Percentiles rank a stretch among this genome's conserved stretches.
These are phyloP conservation scores for Ottelia alismoides DNA, from an alignment of 106 monocot genomes.

Conservation along the genomic window DNA sequence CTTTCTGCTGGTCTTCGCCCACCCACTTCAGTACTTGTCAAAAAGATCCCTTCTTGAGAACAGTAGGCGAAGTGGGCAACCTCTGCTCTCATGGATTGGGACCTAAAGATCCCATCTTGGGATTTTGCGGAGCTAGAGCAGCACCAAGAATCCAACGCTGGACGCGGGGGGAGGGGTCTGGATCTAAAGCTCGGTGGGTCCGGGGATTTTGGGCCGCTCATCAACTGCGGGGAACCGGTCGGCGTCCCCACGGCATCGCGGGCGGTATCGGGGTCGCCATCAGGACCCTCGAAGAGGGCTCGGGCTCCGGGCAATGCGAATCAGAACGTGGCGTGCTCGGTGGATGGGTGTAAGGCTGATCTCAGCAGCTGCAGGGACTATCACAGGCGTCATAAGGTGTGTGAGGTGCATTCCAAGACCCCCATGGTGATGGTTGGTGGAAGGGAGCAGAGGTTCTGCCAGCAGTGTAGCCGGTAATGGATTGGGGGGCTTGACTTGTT, in stretches of 20 bases:
- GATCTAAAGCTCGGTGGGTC: slow-evolving; percentile 41
- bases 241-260: background rate
- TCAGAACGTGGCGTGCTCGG: slow-evolving; percentile 24
- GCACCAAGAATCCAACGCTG: slow-evolving; percentile 1
- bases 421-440: slow-evolving; percentile 47
- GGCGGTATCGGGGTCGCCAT: too few species aligned
- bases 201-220: slow-evolving; percentile 20
- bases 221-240: slow-evolving; percentile 2
- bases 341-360: slow-evolving; percentile 53
- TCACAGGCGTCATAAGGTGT: slow-evolving; percentile 66
- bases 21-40: too few species aligned
- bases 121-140: slow-evolving; percentile 25
- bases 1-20: too few species aligned
- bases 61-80: too few species aligned
- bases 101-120: slow-evolving; percentile 46
- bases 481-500: too few species aligned
- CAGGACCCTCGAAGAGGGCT: slow-evolving; percentile 29
- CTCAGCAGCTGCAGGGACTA: slow-evolving; percentile 65
- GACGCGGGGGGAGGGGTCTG: slow-evolving; percentile 9
- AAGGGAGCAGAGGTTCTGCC: slow-evolving; percentile 61
- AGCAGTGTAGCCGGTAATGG: slow-evolving; percentile 85
- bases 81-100: slow-evolving; percentile 93
- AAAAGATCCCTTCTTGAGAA: too few species aligned
- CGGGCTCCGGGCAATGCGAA: slow-evolving; percentile 7
- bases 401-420: slow-evolving; percentile 70